Base-by-base conservation (phyloP, 495 filamentous ascomycete genomes). In the Penicillium paradoxum region DNA sequence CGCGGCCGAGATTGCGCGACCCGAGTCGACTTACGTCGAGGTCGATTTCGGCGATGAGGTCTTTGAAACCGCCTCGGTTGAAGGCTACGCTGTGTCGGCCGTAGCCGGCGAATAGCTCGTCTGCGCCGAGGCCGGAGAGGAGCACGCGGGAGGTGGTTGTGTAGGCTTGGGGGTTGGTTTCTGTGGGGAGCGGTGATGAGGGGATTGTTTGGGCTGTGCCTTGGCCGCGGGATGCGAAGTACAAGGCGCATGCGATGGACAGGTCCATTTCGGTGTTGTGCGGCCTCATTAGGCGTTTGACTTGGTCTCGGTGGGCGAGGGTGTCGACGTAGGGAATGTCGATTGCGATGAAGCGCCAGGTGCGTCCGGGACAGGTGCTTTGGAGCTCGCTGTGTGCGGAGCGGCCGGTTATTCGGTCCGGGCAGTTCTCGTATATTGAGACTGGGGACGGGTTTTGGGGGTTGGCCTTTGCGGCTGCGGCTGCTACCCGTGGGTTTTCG, bases 261-360 rank as follows among this genome's bases (percentile, higher is more conserved):
- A 97, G 78, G 62, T 99, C 93, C 93, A 99, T 99, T 67, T 97
- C 95, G 0, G 93, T 97, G 60, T 95, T 90, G 67, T 97, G 93
- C 0, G 93, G 93, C 59, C 86, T 79, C 60, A 97, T 93, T 13
- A 99, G 78, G 2, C 80, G 78, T 33, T 89, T 79, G 3, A 97
- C 78, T 6, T 72, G 74, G 6, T 77, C 59, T 41, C 90, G 83
- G 60, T 96, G 89, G 3, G 77, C 73, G 39, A 85, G 55, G 0
- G 85, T 87, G 54, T 95, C 89, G 11, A 74, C 58, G 59, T 91
- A 95, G 0, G 93, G 84, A 24, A 99, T 75, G 59, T 99, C 84
- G 44, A 99, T 87, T 22, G 75, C 70, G 15, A 97, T 73, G 61
- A 99, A 93, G 18, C 84, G 80, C 86, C 90, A 99, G 7, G 65